A percentile compares a stretch with the other conserved stretches of the same genome.
phyloP scores from a whole-genome alignment of 495 filamentous ascomycete genomes.

The Aspergillus conjunctus region DNA sequence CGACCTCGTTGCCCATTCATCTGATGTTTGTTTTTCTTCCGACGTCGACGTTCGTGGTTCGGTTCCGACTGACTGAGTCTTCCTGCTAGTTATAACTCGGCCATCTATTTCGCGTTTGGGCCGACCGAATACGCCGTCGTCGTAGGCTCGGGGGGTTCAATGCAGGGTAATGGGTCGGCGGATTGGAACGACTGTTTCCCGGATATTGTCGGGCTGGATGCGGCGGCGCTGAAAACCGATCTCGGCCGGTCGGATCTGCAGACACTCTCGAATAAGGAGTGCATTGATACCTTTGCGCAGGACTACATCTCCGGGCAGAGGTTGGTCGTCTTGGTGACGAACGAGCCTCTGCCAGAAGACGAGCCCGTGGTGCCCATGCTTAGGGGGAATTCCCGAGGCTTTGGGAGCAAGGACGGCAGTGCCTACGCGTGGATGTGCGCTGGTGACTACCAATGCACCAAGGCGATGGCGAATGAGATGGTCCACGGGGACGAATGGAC shows the following conservation, averaged over 20 bases:
- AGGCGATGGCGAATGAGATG: background rate
- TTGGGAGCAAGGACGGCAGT: background rate
- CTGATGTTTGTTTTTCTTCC: conserved; percentile 13
- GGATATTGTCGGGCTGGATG: background rate
- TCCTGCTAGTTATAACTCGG: conserved; percentile 19
- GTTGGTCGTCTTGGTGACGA: conserved; percentile 2
- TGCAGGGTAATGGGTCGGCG: background rate
- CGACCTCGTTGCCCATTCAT: conserved; percentile 16
- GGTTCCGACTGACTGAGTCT: background rate
- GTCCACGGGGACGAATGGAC: background rate
- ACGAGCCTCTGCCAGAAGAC: background rate
- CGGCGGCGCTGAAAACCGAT: background rate
- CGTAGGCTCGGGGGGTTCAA: background rate
- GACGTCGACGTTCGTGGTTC: too few relatives aligned
- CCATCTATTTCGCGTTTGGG: conserved; percentile 3
- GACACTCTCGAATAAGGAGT: conserved; percentile 5
- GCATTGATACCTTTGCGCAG: conserved; percentile 5
- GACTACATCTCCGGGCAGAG: conserved; percentile 6
- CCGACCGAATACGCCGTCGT: conserved; percentile 8
- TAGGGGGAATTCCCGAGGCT: background rate
- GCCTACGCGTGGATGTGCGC: conserved; percentile 9
- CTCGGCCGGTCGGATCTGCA: background rate
- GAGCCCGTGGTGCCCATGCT: background rate
- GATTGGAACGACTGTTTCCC: background rate
- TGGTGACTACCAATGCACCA: background rate